Evolutionary conservation across 345 rosid species (phyloP), one percentile per base, ranked within the genome.

Genomic region (Citrus sinensis): DNA sequence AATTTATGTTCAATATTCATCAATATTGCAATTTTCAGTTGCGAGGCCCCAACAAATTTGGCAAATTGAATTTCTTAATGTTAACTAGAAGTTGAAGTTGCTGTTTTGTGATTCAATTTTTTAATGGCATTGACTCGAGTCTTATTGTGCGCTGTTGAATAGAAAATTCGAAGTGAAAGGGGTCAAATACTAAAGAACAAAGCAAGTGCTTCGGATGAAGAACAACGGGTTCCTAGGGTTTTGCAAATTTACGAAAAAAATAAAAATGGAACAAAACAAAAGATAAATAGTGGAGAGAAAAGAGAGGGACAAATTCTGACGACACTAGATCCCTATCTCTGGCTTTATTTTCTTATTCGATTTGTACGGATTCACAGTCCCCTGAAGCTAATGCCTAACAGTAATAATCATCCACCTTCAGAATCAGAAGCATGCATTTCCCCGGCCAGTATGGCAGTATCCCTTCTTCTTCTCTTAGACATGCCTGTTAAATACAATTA

Each of bases 271-370:
- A 68, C 34, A 10, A 20, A n/a, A 9, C 14, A 60, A 49, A 3
- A 37, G 68, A 35, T 79, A 80, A 63, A 58, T 58, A 51, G 66
- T 46, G 66, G 60, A 39, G 30, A 66, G 24, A 35, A 66, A 63
- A 19, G n/a, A 13, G 25, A 58, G 56, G 27, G 80, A 81, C 85
- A 81, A 77, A 73, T 17, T 70, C 83, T 84, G 83, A 76, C 82
- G 60, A 61, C 65, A 29, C 29, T 27, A 61, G 30, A 61, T 46
- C 51, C 17, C 51, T 46, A 46, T 46, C 0, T 46, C 17, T 46
- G 51, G 51, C 51, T 46, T 46, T 11, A 11, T 46, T 46, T 46
- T 13, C 51, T 46, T 46, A 46, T 46, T 46, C 51, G 51, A 46
- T 0, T 2, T 46, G 51, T 46, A 46, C 51, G 51, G 51, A 46